Percentiles rank a stretch among this genome's conserved stretches.
These are phyloP conservation scores for Schizothecium vesticola DNA, from an alignment of 495 filamentous ascomycete genomes.

Conservation along the genomic window DNA sequence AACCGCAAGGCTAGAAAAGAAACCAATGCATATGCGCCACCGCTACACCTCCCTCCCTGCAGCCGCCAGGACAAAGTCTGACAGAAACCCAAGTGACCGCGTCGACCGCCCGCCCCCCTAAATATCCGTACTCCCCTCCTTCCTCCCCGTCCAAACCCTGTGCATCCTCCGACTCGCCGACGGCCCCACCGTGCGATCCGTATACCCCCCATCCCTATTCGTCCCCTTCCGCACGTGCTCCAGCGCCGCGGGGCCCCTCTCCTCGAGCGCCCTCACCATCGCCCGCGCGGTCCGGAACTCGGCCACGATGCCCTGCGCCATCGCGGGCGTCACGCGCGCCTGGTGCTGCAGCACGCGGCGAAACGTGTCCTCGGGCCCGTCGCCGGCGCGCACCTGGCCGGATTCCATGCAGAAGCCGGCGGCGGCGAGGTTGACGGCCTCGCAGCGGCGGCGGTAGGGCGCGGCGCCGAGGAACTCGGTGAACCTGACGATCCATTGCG, in stretches of 20 bases:
- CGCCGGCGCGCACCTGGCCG: conserved; percentile 73
- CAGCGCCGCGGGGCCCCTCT: conserved; percentile 53
- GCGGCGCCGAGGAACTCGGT: conserved; percentile 76
- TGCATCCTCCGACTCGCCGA: conserved; percentile 67
- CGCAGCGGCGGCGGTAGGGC: conserved; percentile 55
- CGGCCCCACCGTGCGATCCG: conserved; percentile 60
- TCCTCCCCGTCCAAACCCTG: conserved; percentile 66
- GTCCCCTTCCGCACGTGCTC: conserved; percentile 61
- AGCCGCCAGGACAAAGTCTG: too few relatives aligned
- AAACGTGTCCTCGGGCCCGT: conserved; percentile 63
- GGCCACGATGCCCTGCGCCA: conserved; percentile 64
- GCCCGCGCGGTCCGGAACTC: conserved; percentile 55
- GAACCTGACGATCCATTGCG: conserved; percentile 72
- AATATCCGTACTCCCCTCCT: conserved; percentile 63
- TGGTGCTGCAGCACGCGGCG: conserved; percentile 76
- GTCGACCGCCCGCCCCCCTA: too few relatives aligned
- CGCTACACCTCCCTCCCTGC: too few relatives aligned
- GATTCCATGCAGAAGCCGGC: conserved; percentile 78
- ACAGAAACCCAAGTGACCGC: too few relatives aligned
- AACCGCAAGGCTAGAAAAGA: neutral
- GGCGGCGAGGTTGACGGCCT: conserved; percentile 34
- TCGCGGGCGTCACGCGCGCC: conserved; percentile 62
- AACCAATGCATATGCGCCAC: neutral
- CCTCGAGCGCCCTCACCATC: conserved; percentile 55
- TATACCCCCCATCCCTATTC: conserved; percentile 61